These are phyloP conservation scores for Spinacia oleracea DNA, from an alignment of 179 eudicot genomes.

Conservation along the genomic window DNA sequence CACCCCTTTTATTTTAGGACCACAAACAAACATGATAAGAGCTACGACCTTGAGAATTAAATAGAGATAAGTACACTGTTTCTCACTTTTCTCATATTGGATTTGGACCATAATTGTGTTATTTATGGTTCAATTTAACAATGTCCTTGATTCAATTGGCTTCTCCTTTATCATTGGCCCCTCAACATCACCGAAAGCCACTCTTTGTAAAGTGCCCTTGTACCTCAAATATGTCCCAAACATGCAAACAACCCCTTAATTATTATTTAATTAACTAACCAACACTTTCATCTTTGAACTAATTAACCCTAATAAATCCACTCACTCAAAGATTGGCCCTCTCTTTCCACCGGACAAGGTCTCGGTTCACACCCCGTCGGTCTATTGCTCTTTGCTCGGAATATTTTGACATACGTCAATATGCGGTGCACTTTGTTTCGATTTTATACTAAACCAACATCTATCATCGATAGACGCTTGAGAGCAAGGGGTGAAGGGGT, in stretches of 20 bases:
- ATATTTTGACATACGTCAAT: too few relatives aligned
- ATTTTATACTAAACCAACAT: too few relatives aligned
- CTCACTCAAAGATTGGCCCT: not conserved
- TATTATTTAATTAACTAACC: not conserved
- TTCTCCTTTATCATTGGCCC: not conserved
- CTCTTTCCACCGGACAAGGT: not conserved
- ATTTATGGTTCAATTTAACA: not conserved
- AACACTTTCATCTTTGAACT: not conserved
- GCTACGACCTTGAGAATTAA: not conserved
- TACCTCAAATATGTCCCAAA: constrained; percentile 20
- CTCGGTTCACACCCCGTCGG: not conserved
- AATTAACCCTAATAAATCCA: constrained; percentile 15
- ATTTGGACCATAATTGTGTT: not conserved
- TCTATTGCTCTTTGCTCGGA: too few relatives aligned
- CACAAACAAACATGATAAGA: constrained; percentile 4
- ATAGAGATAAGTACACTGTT: not conserved
- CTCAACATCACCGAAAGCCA: constrained; percentile 6
- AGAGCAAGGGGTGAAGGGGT: too few relatives aligned
- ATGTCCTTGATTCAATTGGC: not conserved
- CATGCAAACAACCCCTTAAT: not conserved
- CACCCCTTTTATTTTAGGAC: constrained; percentile 1
- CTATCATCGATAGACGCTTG: too few relatives aligned
- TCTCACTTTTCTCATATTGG: not conserved
- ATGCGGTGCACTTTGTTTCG: too few relatives aligned
- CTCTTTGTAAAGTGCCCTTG: constrained; percentile 12